Conservation (phyloP, 148 eudicot species). For the Beta vulgaris region DNA sequence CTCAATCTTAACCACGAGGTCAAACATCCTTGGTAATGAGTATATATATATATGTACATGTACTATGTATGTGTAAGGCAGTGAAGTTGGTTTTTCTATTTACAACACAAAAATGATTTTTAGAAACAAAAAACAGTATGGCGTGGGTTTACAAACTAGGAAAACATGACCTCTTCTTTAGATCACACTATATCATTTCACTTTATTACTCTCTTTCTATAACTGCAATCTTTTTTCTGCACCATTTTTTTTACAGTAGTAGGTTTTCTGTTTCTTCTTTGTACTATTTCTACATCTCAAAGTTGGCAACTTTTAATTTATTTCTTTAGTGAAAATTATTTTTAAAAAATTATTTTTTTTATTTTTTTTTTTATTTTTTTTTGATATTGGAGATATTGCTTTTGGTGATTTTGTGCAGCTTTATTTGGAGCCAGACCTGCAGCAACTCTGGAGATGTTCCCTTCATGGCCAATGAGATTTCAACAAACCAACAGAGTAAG, state of each 20-base stretch:
- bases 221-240: background rate
- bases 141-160: conserved; percentile 76
- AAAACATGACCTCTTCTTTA: conserved; percentile 37
- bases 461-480: conserved; percentile 97
- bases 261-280: background rate
- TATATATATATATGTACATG: no score
- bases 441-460: conserved; percentile 98
- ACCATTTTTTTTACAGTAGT: background rate
- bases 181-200: conserved; percentile 23
- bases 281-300: conserved; percentile 39
- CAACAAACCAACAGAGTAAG: conserved; percentile 52
- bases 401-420: conserved; percentile 66
- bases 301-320: background rate
- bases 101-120: conserved; percentile 55
- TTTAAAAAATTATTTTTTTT: background rate
- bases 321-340: background rate
- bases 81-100: conserved; percentile 42
- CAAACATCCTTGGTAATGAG: no score
- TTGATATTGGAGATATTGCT: conserved; percentile 38
- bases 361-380: background rate
- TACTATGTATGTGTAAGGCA: no score
- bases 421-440: conserved; percentile 77
- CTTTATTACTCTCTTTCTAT: conserved; percentile 25
- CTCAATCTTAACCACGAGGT: no score
- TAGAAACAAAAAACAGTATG: conserved; percentile 39